Evolutionary conservation across 1,284 basidiomycete genomes (phyloP), one percentile per base, ranked within the genome.

Genomic region (Ceratobasidium sp.): DNA sequence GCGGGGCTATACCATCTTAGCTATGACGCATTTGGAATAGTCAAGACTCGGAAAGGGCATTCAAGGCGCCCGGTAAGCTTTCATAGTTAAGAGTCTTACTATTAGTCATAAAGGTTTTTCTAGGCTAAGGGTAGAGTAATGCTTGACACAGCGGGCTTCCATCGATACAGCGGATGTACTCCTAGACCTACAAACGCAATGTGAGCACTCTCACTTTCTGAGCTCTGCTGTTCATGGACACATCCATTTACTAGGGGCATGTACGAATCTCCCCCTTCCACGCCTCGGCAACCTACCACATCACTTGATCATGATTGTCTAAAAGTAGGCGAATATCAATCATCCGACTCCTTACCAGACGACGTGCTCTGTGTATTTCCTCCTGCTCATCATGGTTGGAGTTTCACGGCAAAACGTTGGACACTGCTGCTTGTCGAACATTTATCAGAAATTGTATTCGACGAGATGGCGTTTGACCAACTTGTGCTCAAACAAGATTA

Each of bases 381-480:
- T 2, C 67, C 67, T 0, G 30, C 67, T 16, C 67, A 58, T 32
- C 46, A 45, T n/a, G 67, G 52, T 26, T 70, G 67, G 67, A 58
- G 52, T 6, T 70, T 70, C 36, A 53, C 41, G 10, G 67, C 67
- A 28, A 70, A 70, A 21, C 14, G 23, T 9, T 70, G 67, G 67
- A 55, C 53, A 2, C 18, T 41, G 1, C 21, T 70, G 16, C 52
- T 58, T 30, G 67, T 70, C 1, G 41, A 55, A 26, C 30, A 59
- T 23, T 8, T 70, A 32, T 23, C 23, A 10, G 67, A 46, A 23
- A 70, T 70, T 39, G 55, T 58, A 14, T 70, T 70, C 21, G 55
- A 70, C 18, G 67, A 70, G 43, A 43, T 70, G 34, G 67, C 55
- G n/a, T 70, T 70, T 32, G 67, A 70, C 28, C 67, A 70, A 30